These are phyloP conservation scores for Cladophialophora yegresii DNA, from an alignment of 2,329 filamentous ascomycete species.

Conservation along the genomic window DNA sequence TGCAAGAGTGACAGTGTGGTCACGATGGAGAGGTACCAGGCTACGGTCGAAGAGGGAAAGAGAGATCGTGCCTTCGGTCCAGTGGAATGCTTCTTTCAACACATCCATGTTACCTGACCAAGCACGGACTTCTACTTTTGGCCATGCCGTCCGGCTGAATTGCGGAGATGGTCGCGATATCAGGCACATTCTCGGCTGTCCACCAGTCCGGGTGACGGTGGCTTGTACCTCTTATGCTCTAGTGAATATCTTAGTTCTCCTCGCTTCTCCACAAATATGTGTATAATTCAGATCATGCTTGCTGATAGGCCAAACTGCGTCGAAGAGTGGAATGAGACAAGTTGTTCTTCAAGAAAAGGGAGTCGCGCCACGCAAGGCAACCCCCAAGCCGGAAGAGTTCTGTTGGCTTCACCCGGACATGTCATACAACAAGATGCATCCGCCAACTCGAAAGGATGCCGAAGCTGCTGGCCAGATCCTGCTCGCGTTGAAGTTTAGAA, in stretches of 20 bases:
- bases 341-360: neutral
- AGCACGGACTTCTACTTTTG: constrained; percentile 9
- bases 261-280: neutral
- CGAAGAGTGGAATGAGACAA: no score
- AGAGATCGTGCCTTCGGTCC: constrained; percentile 1
- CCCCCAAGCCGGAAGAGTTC: neutral
- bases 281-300: neutral
- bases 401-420: neutral
- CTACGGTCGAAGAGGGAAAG: constrained; percentile 7
- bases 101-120: constrained; percentile 10
- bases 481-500: neutral
- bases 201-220: neutral
- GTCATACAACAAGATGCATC: neutral
- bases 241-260: neutral
- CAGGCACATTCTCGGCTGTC: constrained; percentile 26
- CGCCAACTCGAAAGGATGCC: neutral
- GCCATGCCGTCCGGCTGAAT: constrained; percentile 24
- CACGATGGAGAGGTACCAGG: neutral
- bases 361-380: neutral
- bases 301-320: neutral
- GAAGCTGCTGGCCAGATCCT: neutral
- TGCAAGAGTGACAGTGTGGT: neutral
- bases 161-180: constrained; percentile 20
- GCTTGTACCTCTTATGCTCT: neutral
- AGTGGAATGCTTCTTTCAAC: neutral